A percentile compares a stretch with the other conserved stretches of the same genome.
These are phyloP conservation scores for Juglanconis oblonga DNA, from an alignment of 2,329 filamentous ascomycete genomes.

Conservation along the genomic window DNA sequence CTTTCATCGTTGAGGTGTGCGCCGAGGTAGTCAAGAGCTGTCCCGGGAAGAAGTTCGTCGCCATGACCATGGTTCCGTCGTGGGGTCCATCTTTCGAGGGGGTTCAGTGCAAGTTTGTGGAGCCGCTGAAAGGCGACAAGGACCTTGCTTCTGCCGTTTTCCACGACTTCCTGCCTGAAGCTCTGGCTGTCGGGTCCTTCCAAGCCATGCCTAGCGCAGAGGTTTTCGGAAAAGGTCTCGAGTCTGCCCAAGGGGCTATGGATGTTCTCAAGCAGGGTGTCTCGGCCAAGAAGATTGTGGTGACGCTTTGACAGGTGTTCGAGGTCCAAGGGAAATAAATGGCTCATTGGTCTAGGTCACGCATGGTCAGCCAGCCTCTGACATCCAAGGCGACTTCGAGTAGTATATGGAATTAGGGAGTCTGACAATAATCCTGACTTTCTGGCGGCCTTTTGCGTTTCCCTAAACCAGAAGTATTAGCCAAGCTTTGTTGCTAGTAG, in stretches of 20 bases:
- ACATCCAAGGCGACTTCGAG: too few species aligned
- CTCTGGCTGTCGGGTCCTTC: slow-evolving; percentile 33
- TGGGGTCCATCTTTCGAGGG: slow-evolving; percentile 25
- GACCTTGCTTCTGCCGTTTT: slow-evolving; percentile 31
- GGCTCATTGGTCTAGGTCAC: too few species aligned
- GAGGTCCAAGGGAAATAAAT: too few species aligned
- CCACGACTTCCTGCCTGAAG: slow-evolving; percentile 35
- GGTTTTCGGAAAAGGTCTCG: slow-evolving; percentile 39
- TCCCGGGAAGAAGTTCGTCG: slow-evolving; percentile 24
- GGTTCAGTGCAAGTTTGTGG: slow-evolving; percentile 26
- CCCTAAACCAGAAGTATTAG: too few species aligned
- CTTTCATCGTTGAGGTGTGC: slow-evolving; percentile 23
- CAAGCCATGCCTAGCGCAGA: slow-evolving; percentile 35
- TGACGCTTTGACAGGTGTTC: slow-evolving; percentile 19
- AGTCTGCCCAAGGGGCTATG: slow-evolving; percentile 38
- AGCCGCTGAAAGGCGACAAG: slow-evolving; percentile 26
- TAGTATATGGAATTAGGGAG: too few species aligned
- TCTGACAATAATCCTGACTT: too few species aligned
- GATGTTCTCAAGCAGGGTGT: slow-evolving; percentile 36
- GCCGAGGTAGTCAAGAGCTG: slow-evolving; percentile 20
- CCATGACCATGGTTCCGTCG: slow-evolving; percentile 25
- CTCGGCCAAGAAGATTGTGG: slow-evolving; percentile 41
- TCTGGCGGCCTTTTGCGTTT: too few species aligned
- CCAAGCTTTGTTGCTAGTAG: too few species aligned
- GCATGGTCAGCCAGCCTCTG: too few species aligned